Evolutionary conservation across 2,329 filamentous ascomycete species (phyloP), one percentile per base, ranked within the genome.

Genomic region (Diaporthe citri): DNA sequence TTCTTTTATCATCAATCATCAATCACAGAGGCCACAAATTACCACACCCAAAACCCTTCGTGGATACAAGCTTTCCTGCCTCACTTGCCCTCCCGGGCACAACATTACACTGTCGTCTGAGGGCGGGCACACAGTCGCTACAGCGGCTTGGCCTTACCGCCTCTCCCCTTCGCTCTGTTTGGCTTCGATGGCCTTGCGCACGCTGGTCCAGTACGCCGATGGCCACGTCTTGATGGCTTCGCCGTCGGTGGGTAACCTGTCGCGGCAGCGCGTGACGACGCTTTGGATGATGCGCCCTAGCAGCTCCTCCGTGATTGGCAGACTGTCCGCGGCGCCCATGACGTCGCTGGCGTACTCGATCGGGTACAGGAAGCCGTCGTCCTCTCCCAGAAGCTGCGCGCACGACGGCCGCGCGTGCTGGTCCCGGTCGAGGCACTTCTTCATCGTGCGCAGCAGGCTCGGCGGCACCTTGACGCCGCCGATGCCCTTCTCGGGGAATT

Each of bases 401-500:
- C 91, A 92, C 0, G 92, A 92, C 3, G 92, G 92, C 1, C 92
- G 87, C 80, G 90, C 85, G 78, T 90, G 87, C 78, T 89, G 89
- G 77, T 94, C 90, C 70, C 92, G 88, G 79, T 87, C 88, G 12
- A 94, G 85, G 79, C 92, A 94, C 22, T 88, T 87, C 79, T 86
- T 89, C 86, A 94, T 87, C 0, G 92, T 93, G 41, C 88, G 85
- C 46, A 93, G 82, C 17, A 93, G 84, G 15, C 88, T 89, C 0
- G 86, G 84, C 0, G 92, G 92, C 1, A 94, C 90, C 0, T 86
- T 85, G 1, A 88, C 86, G 71, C 88, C 92, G 57, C 94, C 94
- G 69, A 95, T 86, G 17, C 93, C 94, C 3, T 89, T 87, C 1
- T 91, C 88, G 0, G 93, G 93, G 80, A 92, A 97, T 73, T 94